These are phyloP conservation scores for Lactarius vividus DNA, from an alignment of 768 basidiomycete species.

Conservation along the genomic window DNA sequence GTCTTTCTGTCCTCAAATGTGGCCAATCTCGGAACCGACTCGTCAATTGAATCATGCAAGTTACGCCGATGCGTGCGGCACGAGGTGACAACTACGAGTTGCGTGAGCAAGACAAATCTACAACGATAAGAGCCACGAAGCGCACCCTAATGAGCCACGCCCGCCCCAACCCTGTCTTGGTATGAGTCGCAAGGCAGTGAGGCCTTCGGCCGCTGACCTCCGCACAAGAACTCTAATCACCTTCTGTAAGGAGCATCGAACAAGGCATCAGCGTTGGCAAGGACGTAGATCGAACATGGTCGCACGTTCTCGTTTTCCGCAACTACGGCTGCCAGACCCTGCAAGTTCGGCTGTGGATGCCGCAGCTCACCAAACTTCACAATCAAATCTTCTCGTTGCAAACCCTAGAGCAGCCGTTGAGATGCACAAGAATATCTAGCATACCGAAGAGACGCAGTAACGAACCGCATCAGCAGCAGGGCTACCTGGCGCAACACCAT, in stretches of 20 bases:
- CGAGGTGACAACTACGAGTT: slow-evolving; percentile 23
- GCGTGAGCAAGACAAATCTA: neutral
- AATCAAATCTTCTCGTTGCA: slow-evolving; percentile 67
- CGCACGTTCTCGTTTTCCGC: slow-evolving; percentile 70
- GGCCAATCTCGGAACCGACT: neutral
- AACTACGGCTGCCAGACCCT: slow-evolving; percentile 73
- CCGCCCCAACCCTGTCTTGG: slow-evolving; percentile 85
- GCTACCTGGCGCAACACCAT: slow-evolving; percentile 74
- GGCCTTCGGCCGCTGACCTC: slow-evolving; percentile 42
- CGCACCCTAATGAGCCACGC: slow-evolving; percentile 75
- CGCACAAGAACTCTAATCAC: slow-evolving; percentile 57
- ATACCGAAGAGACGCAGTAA: slow-evolving; percentile 10
- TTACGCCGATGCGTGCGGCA: slow-evolving; percentile 14
- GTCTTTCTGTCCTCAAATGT: neutral
- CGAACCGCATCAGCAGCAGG: slow-evolving; percentile 82
- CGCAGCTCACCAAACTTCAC: slow-evolving; percentile 70
- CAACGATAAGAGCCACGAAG: neutral
- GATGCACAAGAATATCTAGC: slow-evolving; percentile 20
- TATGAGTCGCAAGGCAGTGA: slow-evolving; percentile 52
- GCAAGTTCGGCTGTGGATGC: slow-evolving; percentile 49
- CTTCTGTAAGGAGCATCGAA: slow-evolving; percentile 44
- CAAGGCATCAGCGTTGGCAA: neutral
- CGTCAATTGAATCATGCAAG: neutral
- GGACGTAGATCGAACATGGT: neutral
- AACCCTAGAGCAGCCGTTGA: slow-evolving; percentile 45